Percentiles rank a stretch among this genome's conserved stretches.
Evolutionary conservation across 805 yeast genomes (phyloP).

Genomic region (Cyberlindnera mrakii): DNA sequence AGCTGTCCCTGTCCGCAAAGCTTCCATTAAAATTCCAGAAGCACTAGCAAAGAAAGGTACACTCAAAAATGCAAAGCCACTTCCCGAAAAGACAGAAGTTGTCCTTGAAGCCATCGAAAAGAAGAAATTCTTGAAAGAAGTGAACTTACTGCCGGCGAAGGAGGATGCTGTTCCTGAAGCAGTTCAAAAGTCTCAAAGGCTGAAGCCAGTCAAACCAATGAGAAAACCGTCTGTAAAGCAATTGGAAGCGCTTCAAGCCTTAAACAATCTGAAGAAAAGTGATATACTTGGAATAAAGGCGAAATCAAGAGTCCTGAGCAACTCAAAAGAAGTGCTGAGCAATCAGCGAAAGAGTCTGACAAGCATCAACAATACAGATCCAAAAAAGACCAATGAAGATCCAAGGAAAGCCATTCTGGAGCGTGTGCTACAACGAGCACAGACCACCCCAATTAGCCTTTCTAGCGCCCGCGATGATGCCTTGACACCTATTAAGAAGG

Average conservation of each 20-base stretch:
- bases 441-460: slow-evolving; percentile 12
- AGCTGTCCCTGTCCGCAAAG: slow-evolving; percentile 17
- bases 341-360: slow-evolving; percentile 13
- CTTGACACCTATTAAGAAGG: slow-evolving; percentile 9
- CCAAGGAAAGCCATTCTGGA: slow-evolving; percentile 12
- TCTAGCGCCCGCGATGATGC: slow-evolving; percentile 1
- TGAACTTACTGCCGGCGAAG: slow-evolving; percentile 5
- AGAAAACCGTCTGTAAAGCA: slow-evolving; percentile 14
- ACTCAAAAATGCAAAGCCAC: slow-evolving; percentile 6
- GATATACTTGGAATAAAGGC: slow-evolving; percentile 9
- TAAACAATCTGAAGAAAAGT: slow-evolving; percentile 14
- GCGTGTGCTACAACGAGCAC: slow-evolving; percentile 11
- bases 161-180: slow-evolving; percentile 12
- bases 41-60: slow-evolving; percentile 10
- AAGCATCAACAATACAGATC: slow-evolving; percentile 2
- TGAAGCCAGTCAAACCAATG: slow-evolving; percentile 15
- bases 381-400: background rate
- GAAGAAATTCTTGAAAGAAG: slow-evolving; percentile 2
- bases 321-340: slow-evolving; percentile 14
- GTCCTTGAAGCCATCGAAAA: slow-evolving; percentile 13
- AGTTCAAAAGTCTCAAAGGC: slow-evolving; percentile 2
- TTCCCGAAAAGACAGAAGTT: slow-evolving; percentile 4
- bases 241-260: slow-evolving; percentile 14
- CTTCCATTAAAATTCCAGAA: slow-evolving; percentile 18
- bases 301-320: slow-evolving; percentile 18